These are phyloP conservation scores for Agastache rugosa DNA, from an alignment of 257 asterid species.

Conservation along the genomic window DNA sequence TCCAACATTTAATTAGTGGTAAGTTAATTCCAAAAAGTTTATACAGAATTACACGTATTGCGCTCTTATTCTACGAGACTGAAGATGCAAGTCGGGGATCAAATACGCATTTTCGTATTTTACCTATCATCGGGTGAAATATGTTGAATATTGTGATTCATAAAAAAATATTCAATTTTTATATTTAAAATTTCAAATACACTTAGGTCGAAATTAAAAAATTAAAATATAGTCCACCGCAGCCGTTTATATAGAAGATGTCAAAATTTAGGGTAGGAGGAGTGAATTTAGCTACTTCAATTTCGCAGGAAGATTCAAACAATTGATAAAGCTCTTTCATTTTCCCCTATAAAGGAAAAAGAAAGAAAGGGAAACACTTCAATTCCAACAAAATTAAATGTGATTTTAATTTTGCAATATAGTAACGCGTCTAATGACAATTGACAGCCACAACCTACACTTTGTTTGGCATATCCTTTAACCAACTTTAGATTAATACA, in stretches of 20 bases:
- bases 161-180: too few relatives aligned
- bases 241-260: background rate
- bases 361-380: constrained; percentile 3
- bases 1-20: too few relatives aligned
- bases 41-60: too few relatives aligned
- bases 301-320: background rate
- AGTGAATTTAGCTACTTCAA: constrained; percentile 22
- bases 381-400: background rate
- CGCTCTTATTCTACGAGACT: too few relatives aligned
- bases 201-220: background rate
- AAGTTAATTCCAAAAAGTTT: too few relatives aligned
- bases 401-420: constrained; percentile 17
- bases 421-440: background rate
- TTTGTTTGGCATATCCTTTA: constrained; percentile 17
- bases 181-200: background rate
- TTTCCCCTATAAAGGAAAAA: background rate
- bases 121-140: too few relatives aligned
- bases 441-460: constrained; percentile 10
- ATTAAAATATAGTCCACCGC: background rate
- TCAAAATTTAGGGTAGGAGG: constrained; percentile 13
- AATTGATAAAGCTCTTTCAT: constrained; percentile 1
- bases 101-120: too few relatives aligned
- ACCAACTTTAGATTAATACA: constrained; percentile 25
- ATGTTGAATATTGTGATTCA: too few relatives aligned
- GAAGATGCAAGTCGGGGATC: too few relatives aligned